Conservation (phyloP, 176 grass and related monocot species). For the Bonia amplexicaulis region DNA sequence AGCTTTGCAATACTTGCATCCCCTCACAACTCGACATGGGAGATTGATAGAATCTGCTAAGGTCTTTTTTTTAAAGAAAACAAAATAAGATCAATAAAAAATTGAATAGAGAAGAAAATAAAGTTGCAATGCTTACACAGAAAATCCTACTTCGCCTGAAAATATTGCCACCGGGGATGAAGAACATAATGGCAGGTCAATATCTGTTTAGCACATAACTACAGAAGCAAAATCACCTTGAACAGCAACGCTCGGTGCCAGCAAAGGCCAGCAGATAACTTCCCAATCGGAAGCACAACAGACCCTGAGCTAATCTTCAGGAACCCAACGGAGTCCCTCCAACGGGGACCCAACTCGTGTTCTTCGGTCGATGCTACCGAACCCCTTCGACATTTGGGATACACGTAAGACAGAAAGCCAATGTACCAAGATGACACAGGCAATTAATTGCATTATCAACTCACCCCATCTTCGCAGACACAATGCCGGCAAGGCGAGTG, state of each 20-base stretch:
- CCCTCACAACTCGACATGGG: slow-evolving; percentile 70
- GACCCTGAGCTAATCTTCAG: slow-evolving; percentile 59
- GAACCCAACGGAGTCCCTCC: slow-evolving; percentile 48
- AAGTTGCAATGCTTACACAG: not conserved
- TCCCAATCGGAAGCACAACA: slow-evolving; percentile 71
- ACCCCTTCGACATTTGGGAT: slow-evolving; percentile 54
- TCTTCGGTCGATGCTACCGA: slow-evolving; percentile 48
- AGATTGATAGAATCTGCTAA: slow-evolving; percentile 64
- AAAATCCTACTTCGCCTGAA: not conserved
- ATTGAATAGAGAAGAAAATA: not conserved
- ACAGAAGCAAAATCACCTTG: slow-evolving; percentile 48
- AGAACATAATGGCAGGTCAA: not conserved
- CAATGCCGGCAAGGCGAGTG: slow-evolving; percentile 51
- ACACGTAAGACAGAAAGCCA: slow-evolving; percentile 7
- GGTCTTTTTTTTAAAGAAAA: slow-evolving; percentile 36
- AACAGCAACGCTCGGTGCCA: slow-evolving; percentile 73
- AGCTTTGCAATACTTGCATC: slow-evolving; percentile 71
- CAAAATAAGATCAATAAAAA: not conserved
- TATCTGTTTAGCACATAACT: not conserved
- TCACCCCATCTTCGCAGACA: slow-evolving; percentile 75
- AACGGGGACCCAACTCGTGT: slow-evolving; percentile 40
- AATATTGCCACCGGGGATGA: not conserved
- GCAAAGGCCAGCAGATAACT: slow-evolving; percentile 66
- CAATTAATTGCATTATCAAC: not conserved
- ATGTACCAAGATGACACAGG: not conserved